A percentile compares a stretch with the other conserved stretches of the same genome.
Conservation (phyloP, 108 stramenopile species). For the Aurantiochytrium sp. region DNA sequence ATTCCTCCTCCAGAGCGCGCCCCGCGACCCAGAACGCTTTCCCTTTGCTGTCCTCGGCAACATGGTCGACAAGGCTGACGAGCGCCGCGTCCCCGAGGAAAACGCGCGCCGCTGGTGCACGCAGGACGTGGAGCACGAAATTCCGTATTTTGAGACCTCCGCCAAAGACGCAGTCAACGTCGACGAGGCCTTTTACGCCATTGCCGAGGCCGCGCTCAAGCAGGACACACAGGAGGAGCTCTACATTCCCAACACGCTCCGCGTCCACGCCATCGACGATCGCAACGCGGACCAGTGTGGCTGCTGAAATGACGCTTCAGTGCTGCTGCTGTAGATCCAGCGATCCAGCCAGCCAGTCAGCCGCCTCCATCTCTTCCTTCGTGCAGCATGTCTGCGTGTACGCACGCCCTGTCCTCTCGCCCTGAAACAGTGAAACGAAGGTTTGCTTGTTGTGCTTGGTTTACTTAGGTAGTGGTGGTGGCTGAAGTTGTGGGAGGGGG, state of each 20-base stretch:
- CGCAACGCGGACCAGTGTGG: not conserved
- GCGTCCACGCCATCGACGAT: not conserved
- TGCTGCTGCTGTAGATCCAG: too few species aligned
- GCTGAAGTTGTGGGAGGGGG: too few species aligned
- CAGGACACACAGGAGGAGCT: conserved; percentile 48
- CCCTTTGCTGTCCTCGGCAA: conserved; percentile 95
- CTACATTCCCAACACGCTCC: not conserved
- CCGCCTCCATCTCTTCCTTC: too few species aligned
- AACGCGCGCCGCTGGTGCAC: conserved; percentile 77
- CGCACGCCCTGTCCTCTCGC: too few species aligned
- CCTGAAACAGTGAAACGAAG: too few species aligned
- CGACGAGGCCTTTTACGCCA: conserved; percentile 78
- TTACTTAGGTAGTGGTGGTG: too few species aligned
- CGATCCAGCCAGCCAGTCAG: too few species aligned
- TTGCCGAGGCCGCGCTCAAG: conserved; percentile 51
- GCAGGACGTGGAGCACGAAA: conserved; percentile 56
- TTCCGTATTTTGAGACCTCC: conserved; percentile 88
- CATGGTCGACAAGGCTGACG: conserved; percentile 76
- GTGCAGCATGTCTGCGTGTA: too few species aligned
- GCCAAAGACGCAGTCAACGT: conserved; percentile 90
- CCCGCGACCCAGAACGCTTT: conserved; percentile 66
- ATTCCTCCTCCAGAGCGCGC: conserved; percentile 71
- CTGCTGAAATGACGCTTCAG: not conserved
- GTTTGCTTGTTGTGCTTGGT: too few species aligned
- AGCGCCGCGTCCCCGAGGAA: conserved; percentile 61